These are phyloP conservation scores for Pythium volutum DNA, from an alignment of 352 stramenopile species.

Conservation along the genomic window DNA sequence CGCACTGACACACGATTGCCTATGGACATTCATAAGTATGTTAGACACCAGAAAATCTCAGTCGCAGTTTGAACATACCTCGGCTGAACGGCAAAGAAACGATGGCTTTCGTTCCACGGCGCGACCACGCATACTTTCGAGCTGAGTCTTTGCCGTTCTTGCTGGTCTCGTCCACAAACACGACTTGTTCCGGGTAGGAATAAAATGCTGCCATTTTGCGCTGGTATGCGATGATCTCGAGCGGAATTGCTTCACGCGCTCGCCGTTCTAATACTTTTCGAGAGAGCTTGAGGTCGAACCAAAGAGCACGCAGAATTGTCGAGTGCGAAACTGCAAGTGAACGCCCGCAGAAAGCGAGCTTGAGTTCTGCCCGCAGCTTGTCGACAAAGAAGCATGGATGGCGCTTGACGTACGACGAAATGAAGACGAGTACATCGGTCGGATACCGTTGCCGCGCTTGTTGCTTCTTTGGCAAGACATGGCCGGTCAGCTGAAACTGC, in stretches of 20 bases:
- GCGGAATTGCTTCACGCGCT: neutral
- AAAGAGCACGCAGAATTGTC: too few species aligned
- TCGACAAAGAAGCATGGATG: too few species aligned
- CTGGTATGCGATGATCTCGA: neutral
- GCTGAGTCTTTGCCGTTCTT: neutral
- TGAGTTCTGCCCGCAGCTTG: too few species aligned
- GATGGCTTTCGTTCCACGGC: slow-evolving; percentile 3
- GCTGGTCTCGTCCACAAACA: neutral
- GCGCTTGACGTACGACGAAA: too few species aligned
- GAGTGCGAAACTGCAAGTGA: too few species aligned
- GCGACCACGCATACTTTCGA: slow-evolving; percentile 15
- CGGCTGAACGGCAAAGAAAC: slow-evolving; percentile 8
- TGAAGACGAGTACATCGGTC: too few species aligned
- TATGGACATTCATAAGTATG: neutral
- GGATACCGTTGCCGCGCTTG: too few species aligned
- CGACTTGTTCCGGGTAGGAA: neutral
- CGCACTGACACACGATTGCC: neutral
- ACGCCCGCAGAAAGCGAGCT: too few species aligned
- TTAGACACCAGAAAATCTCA: neutral
- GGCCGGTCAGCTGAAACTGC: neutral
- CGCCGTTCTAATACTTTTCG: neutral
- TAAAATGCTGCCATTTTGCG: neutral
- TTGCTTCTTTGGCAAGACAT: too few species aligned
- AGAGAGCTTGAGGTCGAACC: neutral
- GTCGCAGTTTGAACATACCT: neutral